phyloP scores from a whole-genome alignment of 2,329 filamentous ascomycete genomes.

The Neocatenulostroma microsporum region DNA sequence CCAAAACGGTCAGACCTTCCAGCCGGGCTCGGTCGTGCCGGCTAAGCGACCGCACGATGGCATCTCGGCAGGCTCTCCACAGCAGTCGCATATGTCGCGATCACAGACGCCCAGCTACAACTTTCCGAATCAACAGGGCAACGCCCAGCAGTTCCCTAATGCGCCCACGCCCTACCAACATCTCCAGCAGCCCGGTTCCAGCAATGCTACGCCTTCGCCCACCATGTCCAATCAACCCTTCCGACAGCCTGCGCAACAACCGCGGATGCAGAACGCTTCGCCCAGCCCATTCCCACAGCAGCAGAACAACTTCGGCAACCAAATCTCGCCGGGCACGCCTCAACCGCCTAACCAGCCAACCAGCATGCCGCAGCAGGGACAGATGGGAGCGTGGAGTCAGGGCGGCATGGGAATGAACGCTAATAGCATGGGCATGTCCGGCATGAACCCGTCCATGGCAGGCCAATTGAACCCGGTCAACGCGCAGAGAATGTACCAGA shows the following conservation, averaged over 20 bases:
- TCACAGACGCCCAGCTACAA: constrained; percentile 70
- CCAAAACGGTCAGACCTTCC: constrained; percentile 77
- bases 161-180: constrained; percentile 69
- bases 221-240: constrained; percentile 78
- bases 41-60: constrained; percentile 89
- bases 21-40: constrained; percentile 77
- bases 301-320: constrained; percentile 35
- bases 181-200: constrained; percentile 63
- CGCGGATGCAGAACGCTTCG: constrained; percentile 77
- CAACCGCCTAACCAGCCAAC: constrained; percentile 11
- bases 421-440: constrained; percentile 10
- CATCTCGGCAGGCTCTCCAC: constrained; percentile 72
- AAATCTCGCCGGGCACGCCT: constrained; percentile 24
- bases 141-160: constrained; percentile 51
- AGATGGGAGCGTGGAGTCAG: constrained; percentile 18
- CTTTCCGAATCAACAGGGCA: constrained; percentile 52
- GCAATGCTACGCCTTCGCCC: constrained; percentile 83
- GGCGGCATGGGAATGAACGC: constrained; percentile 20
- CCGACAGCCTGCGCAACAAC: constrained; percentile 44
- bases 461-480: constrained; percentile 44
- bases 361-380: constrained; percentile 18
- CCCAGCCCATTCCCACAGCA: constrained; percentile 71
- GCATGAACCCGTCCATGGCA: constrained; percentile 39
- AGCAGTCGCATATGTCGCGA: constrained; percentile 71
- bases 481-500: constrained; percentile 74